Conservation (phyloP, 495 filamentous ascomycete species). For the Elaphomyces granulatus region DNA sequence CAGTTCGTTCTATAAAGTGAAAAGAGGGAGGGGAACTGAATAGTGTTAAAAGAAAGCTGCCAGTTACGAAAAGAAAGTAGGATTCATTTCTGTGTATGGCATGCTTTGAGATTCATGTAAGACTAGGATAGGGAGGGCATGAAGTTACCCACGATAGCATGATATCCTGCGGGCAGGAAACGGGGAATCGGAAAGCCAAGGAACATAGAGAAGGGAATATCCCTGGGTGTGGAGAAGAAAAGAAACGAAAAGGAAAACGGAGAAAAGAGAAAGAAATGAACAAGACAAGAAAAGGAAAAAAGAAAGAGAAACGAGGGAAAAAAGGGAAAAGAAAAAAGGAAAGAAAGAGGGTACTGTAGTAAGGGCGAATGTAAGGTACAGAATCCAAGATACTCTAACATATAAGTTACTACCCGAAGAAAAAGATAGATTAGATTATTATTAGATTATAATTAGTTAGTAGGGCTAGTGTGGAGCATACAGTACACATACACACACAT, state of each 20-base stretch:
- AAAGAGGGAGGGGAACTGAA: conserved; percentile 12
- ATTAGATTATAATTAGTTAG: neutral
- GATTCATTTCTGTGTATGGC: neutral
- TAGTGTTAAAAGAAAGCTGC: conserved; percentile 17
- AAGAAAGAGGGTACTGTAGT: conserved; percentile 4
- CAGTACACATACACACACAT: no score
- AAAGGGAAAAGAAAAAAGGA: no score
- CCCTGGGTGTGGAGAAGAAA: neutral
- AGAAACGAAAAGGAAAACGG: conserved; percentile 5
- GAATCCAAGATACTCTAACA: no score
- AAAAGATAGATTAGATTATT: no score
- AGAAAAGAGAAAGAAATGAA: conserved; percentile 1
- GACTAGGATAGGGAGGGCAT: neutral
- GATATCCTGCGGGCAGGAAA: conserved; percentile 10
- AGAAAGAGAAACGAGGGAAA: conserved; percentile 6
- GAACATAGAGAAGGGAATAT: conserved; percentile 13
- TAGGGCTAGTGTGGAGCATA: conserved; percentile 1
- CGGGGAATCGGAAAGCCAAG: conserved; percentile 17
- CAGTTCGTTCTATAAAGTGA: no score
- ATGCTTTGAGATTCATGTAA: neutral
- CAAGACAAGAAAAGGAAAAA: no score
- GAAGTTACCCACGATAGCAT: neutral
- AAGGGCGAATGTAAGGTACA: conserved; percentile 12
- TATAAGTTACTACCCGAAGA: neutral
- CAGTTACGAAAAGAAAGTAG: conserved; percentile 5